Percentiles rank a stretch among this genome's conserved stretches.
phyloP scores from a whole-genome alignment of 202 grass and related monocot species.

The Panicum virgatum region DNA sequence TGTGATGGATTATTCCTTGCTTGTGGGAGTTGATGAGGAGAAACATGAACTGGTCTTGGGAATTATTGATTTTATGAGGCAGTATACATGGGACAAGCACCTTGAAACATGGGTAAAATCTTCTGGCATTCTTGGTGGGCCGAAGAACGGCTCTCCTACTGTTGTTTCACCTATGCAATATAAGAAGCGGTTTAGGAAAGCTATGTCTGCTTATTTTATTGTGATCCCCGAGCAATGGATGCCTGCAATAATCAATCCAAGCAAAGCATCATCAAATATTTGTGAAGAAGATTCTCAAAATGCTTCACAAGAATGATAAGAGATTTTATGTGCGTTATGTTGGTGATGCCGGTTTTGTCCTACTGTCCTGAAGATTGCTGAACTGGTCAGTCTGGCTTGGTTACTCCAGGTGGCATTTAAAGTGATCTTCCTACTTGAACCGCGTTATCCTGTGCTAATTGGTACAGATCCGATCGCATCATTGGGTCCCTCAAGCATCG shows the following conservation, averaged over 20 bases:
- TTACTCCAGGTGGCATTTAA: background rate
- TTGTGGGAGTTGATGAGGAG: conserved; percentile 92
- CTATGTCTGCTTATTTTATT: conserved; percentile 97
- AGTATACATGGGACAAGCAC: conserved; percentile 99
- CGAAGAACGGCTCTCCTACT: conserved; percentile 74
- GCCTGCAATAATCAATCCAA: conserved; percentile 54
- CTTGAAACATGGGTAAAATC: conserved; percentile 99
- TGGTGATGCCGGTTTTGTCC: background rate
- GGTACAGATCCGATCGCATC: conserved; percentile 32
- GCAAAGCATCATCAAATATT: conserved; percentile 50
- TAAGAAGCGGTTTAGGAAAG: conserved; percentile 97
- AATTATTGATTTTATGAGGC: conserved; percentile 99
- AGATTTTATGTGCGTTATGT: conserved; percentile 16
- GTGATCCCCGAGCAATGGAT: conserved; percentile 98
- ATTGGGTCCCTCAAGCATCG: background rate
- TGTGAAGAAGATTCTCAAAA: conserved; percentile 49
- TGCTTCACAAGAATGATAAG: conserved; percentile 34
- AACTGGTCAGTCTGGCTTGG: background rate
- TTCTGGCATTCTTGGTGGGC: conserved; percentile 80
- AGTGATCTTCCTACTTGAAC: background rate
- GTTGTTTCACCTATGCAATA: conserved; percentile 95
- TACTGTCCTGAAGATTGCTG: background rate
- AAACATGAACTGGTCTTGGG: conserved; percentile 92
- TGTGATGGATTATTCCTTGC: conserved; percentile 99
- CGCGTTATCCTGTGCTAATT: conserved; percentile 31